These are phyloP conservation scores for Gamarada debralockiae DNA, from an alignment of 495 filamentous ascomycete genomes.

Conservation along the genomic window DNA sequence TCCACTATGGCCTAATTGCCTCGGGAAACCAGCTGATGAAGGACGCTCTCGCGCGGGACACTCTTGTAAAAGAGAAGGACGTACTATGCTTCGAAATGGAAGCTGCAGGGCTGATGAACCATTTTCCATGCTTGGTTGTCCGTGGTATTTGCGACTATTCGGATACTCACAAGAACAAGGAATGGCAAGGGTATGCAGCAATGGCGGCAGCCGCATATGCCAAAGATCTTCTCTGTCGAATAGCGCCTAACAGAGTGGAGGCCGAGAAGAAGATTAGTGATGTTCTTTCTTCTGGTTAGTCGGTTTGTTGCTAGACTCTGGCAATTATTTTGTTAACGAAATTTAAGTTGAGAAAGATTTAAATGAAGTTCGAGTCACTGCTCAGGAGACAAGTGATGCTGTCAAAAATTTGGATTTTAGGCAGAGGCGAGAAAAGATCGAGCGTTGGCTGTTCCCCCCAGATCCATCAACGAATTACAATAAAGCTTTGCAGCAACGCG, in stretches of 20 bases:
- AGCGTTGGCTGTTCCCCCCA: slow-evolving; percentile 24
- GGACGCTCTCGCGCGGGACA: slow-evolving; percentile 14
- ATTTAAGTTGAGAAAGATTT: no score
- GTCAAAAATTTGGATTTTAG: no score
- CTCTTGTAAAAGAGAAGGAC: slow-evolving; percentile 5
- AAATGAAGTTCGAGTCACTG: no score
- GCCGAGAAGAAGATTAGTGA: slow-evolving; percentile 33
- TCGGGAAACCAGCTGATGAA: slow-evolving; percentile 27
- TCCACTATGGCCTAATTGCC: slow-evolving; percentile 31
- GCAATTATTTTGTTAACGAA: neutral
- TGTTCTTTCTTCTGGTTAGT: slow-evolving; percentile 24
- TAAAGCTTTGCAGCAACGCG: slow-evolving; percentile 17
- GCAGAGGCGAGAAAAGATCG: no score
- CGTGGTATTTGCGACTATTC: slow-evolving; percentile 39
- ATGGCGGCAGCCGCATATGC: no score
- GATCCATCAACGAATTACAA: slow-evolving; percentile 27
- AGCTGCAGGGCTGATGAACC: no score
- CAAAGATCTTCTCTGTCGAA: slow-evolving; percentile 27
- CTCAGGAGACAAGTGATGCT: no score
- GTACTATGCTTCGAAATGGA: slow-evolving; percentile 47
- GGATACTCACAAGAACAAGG: slow-evolving; percentile 38
- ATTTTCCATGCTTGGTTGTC: no score
- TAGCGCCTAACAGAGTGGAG: slow-evolving; percentile 29
- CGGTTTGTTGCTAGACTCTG: slow-evolving; percentile 5
- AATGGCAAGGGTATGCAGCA: slow-evolving; percentile 39